A percentile compares a stretch with the other conserved stretches of the same genome.
Evolutionary conservation across 352 stramenopile species (phyloP).

Genomic region (Phytophthora hibernalis): DNA sequence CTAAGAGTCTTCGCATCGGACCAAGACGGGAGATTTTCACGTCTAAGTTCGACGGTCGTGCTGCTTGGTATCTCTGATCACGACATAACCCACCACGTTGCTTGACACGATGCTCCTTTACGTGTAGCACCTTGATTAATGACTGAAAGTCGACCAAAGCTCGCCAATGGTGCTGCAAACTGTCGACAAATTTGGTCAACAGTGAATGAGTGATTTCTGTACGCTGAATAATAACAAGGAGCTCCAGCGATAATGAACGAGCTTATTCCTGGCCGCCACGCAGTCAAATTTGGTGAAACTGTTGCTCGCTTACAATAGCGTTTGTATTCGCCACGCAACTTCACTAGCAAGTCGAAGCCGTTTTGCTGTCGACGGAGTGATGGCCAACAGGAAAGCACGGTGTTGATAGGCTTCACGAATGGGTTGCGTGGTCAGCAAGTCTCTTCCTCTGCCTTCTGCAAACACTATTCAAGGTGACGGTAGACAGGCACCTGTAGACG

Average conservation of each 20-base stretch:
- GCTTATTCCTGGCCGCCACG: slow-evolving; percentile 18
- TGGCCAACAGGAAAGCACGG: slow-evolving; percentile 15
- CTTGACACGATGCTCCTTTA: slow-evolving; percentile 11
- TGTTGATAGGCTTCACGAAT: slow-evolving; percentile 22
- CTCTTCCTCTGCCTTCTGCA: slow-evolving; percentile 8
- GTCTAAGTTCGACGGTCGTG: no score
- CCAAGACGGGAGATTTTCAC: no score
- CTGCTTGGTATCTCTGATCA: no score
- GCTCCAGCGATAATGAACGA: background rate
- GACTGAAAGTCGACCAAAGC: background rate
- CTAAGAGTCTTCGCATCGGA: background rate
- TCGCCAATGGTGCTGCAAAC: background rate
- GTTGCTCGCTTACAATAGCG: slow-evolving; percentile 25
- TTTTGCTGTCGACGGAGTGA: slow-evolving; percentile 26
- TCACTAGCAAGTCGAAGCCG: background rate
- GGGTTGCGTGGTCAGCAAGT: slow-evolving; percentile 31
- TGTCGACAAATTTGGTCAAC: background rate
- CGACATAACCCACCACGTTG: background rate
- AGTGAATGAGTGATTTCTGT: no score
- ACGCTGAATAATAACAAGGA: background rate
- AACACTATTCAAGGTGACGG: background rate
- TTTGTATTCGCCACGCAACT: background rate
- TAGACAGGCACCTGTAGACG: background rate
- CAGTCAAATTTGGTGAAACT: slow-evolving; percentile 1
- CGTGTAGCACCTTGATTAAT: background rate